A percentile compares a stretch with the other conserved stretches of the same genome.
Conservation (phyloP, 2,329 filamentous ascomycete genomes). For the Triangularia setosa region DNA sequence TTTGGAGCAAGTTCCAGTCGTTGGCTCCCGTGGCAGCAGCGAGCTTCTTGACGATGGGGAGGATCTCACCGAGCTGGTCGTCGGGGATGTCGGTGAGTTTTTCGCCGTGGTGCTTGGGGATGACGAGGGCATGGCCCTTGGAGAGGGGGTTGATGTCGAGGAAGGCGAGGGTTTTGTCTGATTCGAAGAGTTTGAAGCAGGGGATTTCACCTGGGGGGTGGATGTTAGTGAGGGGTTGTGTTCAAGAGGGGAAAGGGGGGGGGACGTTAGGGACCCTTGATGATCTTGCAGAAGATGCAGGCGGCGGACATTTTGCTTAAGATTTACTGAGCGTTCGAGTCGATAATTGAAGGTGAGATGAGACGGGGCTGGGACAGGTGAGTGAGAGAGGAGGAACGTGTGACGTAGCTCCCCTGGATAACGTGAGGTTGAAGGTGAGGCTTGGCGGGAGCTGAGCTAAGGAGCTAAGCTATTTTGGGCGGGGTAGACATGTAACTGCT, state of each 20-base stretch:
- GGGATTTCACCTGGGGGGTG: constrained; percentile 78
- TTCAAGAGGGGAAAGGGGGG: constrained; percentile 6
- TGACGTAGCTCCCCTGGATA: constrained; percentile 11
- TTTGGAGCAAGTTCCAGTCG: constrained; percentile 93
- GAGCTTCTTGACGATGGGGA: constrained; percentile 86
- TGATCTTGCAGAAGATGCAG: constrained; percentile 98
- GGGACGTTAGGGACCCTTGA: constrained; percentile 61
- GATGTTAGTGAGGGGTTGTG: background rate
- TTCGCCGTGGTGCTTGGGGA: constrained; percentile 89
- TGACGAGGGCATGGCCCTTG: constrained; percentile 87
- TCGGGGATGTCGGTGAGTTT: constrained; percentile 93
- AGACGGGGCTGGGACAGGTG: background rate
- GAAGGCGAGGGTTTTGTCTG: constrained; percentile 88
- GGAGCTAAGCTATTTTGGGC: background rate
- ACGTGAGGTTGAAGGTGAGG: background rate
- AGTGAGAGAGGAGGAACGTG: constrained; percentile 5
- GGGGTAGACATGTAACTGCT: background rate
- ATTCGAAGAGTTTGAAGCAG: constrained; percentile 93
- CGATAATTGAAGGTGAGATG: constrained; percentile 27
- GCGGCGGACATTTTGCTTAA: constrained; percentile 46
- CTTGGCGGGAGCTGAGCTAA: background rate
- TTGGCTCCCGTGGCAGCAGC: constrained; percentile 69
- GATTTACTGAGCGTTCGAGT: constrained; percentile 58
- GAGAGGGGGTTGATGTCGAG: constrained; percentile 91
- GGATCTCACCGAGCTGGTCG: constrained; percentile 74